Base-by-base conservation (phyloP, 768 basidiomycete species). In the Serendipita sp. region DNA sequence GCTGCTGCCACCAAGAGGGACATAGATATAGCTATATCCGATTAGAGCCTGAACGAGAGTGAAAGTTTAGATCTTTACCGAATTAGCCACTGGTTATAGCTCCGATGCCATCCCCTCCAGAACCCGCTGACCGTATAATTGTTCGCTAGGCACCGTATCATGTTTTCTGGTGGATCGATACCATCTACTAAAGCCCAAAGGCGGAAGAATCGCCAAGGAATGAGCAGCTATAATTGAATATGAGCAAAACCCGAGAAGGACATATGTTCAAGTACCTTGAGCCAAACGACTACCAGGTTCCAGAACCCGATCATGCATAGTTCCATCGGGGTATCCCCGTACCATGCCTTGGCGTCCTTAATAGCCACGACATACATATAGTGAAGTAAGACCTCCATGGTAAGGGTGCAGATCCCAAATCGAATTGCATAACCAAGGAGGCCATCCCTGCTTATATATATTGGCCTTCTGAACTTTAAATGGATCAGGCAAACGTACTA, bases 121-220 rank as follows among this genome's bases (percentile, higher is more conserved):
- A 99, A 98, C 0, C 92, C 92, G 8, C 86, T 73, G 0, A 85
- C 82, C 0, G 94, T 96, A 72, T 97, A 97, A 73, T 97, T 98
- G 73, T 98, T 99, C 24, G 85, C 89, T 85, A 97, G 88, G 71
- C 96, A 98, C n/a, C 96, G 82, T 11, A 99, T 81, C 96, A 97
- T 96, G 74, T 99, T 99, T 74, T 99, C 96, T 0, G 95, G 96
- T 0, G 92, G 88, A 69, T 96, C 91, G 38, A 97, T 81, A 0
- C 89, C 90, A 70, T 92, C 90, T 3, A 83, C 73, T 24, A 98
- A 76, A 2, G 94, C 86, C 92, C 94, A 97, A 18, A 96, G 75
- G 1, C 94, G 88, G 78, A 97, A 98, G 78, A 96, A 96, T 10
- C 95, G 82, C 95, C 95, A 97, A 0, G 93, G 89, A 24, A 97